A percentile compares a stretch with the other conserved stretches of the same genome.
Evolutionary conservation across 1,139 yeast species (phyloP).

Genomic region (Insectozyma bohioensis): DNA sequence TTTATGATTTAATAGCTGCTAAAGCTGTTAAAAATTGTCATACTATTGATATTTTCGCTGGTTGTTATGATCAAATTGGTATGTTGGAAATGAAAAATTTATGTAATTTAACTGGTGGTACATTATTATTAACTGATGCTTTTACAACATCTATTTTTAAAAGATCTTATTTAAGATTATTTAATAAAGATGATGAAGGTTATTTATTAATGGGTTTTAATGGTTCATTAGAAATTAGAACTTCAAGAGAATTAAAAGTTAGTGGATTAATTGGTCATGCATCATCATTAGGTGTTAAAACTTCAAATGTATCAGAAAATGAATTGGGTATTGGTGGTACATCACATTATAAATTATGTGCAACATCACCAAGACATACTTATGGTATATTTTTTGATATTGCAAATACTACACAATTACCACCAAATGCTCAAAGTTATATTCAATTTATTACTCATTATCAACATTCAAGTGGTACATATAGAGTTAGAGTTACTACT

Average conservation of each 20-base stretch:
- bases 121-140: constrained; percentile 85
- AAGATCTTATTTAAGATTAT: constrained; percentile 86
- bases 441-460: constrained; percentile 75
- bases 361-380: constrained; percentile 81
- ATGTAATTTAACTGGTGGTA: constrained; percentile 92
- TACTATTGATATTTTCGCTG: constrained; percentile 91
- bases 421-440: constrained; percentile 52
- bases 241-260: constrained; percentile 84
- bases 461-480: constrained; percentile 79
- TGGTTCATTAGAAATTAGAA: constrained; percentile 81
- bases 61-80: constrained; percentile 98
- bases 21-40: constrained; percentile 75
- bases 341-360: constrained; percentile 80
- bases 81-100: constrained; percentile 93
- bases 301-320: constrained; percentile 80
- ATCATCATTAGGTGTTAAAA: constrained; percentile 62
- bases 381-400: constrained; percentile 89
- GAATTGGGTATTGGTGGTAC: constrained; percentile 95
- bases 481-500: constrained; percentile 90
- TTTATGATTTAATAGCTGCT: constrained; percentile 75
- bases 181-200: constrained; percentile 76
- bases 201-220: constrained; percentile 84
- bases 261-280: constrained; percentile 96
- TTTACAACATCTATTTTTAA: constrained; percentile 96
- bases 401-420: constrained; percentile 51